Evolutionary conservation across 1,284 basidiomycete species (phyloP).

Genomic region (Vanrija pseudolonga): DNA sequence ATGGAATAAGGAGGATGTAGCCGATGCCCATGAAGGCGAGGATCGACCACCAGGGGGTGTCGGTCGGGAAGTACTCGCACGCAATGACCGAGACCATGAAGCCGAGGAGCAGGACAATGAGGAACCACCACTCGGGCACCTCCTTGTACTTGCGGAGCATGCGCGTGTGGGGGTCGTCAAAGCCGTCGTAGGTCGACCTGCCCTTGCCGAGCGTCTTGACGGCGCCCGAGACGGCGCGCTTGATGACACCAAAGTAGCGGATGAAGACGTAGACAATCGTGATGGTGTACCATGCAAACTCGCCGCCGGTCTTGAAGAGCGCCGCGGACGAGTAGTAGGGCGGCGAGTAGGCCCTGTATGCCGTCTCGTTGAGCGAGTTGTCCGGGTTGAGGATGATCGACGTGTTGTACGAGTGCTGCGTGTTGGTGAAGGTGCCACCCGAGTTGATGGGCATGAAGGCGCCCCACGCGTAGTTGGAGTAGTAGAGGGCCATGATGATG

Average conservation of each 20-base stretch:
- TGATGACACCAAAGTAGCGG: slow-evolving; percentile 1
- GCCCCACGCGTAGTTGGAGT: slow-evolving; percentile 9
- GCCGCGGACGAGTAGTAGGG: neutral
- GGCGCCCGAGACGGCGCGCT: slow-evolving; percentile 1
- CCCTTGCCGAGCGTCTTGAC: neutral
- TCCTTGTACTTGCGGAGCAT: slow-evolving; percentile 58
- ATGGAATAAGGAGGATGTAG: slow-evolving; percentile 4
- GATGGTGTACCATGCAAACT: slow-evolving; percentile 24
- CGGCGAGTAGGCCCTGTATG: too few species aligned
- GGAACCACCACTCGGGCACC: slow-evolving; percentile 77
- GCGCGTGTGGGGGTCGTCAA: neutral
- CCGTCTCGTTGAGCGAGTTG: neutral
- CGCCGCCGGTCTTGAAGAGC: slow-evolving; percentile 2
- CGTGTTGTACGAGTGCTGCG: neutral
- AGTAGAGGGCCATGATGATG: slow-evolving; percentile 17
- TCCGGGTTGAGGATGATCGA: neutral
- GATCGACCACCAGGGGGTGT: slow-evolving; percentile 12
- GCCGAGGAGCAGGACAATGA: slow-evolving; percentile 53
- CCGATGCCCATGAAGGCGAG: slow-evolving; percentile 3
- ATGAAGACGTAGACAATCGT: slow-evolving; percentile 2
- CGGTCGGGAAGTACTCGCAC: slow-evolving; percentile 3
- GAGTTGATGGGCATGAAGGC: slow-evolving; percentile 16
- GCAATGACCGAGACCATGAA: neutral
- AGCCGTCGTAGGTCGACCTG: neutral
- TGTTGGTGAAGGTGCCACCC: neutral